phyloP scores from a whole-genome alignment of 148 eudicot species.

The Diospyros kaki region DNA sequence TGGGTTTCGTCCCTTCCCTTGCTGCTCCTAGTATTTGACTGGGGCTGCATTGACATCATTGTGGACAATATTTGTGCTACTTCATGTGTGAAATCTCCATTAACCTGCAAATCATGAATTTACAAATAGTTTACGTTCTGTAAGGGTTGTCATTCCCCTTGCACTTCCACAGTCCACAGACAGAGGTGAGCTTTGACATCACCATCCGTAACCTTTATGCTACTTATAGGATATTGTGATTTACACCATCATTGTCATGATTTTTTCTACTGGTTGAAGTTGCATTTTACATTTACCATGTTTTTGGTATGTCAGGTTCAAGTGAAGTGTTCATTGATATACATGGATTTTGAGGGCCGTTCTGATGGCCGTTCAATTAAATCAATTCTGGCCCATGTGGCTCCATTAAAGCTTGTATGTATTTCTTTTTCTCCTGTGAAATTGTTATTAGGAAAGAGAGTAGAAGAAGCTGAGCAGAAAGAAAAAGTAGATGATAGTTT shows the following conservation, averaged over 20 bases:
- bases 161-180: too few relatives aligned
- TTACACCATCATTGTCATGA: not conserved
- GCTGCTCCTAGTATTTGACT: not conserved
- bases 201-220: not conserved
- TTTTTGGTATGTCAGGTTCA: constrained; percentile 50
- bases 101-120: too few relatives aligned
- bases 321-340: constrained; percentile 72
- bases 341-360: constrained; percentile 95
- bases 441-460: not conserved
- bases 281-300: not conserved
- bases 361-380: constrained; percentile 95
- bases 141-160: too few relatives aligned
- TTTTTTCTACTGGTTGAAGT: not conserved
- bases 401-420: constrained; percentile 92
- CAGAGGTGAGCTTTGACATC: not conserved
- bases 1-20: not conserved
- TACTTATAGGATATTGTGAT: not conserved
- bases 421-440: constrained; percentile 2
- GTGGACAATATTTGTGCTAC: too few relatives aligned
- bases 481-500: too few relatives aligned
- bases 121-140: too few relatives aligned
- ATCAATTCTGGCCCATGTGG: constrained; percentile 78
- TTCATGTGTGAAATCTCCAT: too few relatives aligned
- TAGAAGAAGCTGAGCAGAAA: too few relatives aligned
- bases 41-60: too few relatives aligned